Conservation (phyloP, 225 moss, liverwort and hornwort genomes). For the Pseudoscleropodium purum region DNA sequence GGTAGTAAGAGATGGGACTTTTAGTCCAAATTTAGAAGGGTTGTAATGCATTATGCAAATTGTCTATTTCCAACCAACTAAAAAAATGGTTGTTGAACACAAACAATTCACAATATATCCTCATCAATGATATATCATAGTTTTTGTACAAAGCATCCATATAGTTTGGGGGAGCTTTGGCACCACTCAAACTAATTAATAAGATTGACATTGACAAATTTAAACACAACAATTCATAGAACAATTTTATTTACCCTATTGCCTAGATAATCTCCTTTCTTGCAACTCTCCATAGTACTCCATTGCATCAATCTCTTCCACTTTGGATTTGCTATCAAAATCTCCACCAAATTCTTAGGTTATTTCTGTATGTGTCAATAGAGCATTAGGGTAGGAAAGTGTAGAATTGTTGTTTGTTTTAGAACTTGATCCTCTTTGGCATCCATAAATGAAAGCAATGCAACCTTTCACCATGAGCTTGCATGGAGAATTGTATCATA, state of each 20-base stretch:
- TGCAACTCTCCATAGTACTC: background rate
- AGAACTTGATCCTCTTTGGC: background rate
- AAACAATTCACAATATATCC: too few relatives aligned
- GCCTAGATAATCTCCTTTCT: background rate
- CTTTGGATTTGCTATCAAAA: background rate
- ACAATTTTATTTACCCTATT: background rate
- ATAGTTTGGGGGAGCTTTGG: too few relatives aligned
- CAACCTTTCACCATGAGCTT: background rate
- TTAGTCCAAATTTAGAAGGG: too few relatives aligned
- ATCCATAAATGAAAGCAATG: background rate
- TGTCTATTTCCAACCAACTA: too few relatives aligned
- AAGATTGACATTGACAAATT: background rate
- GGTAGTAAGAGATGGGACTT: too few relatives aligned
- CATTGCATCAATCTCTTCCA: background rate
- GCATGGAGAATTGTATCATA: too few relatives aligned
- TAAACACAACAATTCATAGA: fast-evolving
- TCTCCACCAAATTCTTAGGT: background rate
- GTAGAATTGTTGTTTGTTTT: background rate
- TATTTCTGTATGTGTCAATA: background rate
- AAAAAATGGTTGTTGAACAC: too few relatives aligned
- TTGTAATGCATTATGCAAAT: too few relatives aligned
- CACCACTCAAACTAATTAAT: too few relatives aligned
- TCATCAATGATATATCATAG: too few relatives aligned
- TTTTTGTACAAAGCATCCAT: too few relatives aligned
- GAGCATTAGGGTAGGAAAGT: background rate